A percentile compares a stretch with the other conserved stretches of the same genome.
These are phyloP conservation scores for Debaryomyces coudertii DNA, from an alignment of 1,139 yeast species.

Conservation along the genomic window DNA sequence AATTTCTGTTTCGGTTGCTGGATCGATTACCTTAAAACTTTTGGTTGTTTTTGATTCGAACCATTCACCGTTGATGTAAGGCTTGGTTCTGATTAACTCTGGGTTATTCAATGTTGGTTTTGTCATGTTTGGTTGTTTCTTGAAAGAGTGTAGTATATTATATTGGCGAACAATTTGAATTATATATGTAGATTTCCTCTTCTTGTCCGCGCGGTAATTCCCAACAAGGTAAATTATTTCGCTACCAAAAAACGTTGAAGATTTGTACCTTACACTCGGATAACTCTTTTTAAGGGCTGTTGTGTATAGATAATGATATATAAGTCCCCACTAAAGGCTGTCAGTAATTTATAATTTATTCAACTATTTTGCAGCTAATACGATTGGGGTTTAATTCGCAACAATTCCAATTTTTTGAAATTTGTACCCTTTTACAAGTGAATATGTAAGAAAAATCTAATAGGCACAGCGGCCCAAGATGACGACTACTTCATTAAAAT, in stretches of 20 bases:
- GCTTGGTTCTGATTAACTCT: conserved; percentile 57
- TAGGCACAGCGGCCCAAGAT: no score
- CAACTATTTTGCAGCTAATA: no score
- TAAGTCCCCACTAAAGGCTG: no score
- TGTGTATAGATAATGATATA: no score
- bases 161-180: background rate
- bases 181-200: background rate
- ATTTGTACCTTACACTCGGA: background rate
- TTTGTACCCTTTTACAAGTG: no score
- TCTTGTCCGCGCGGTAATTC: conserved; percentile 2
- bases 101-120: conserved; percentile 49
- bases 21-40: conserved; percentile 71
- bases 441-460: no score
- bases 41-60: conserved; percentile 49
- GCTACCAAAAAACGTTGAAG: background rate
- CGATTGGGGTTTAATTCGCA: no score
- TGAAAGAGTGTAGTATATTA: background rate
- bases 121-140: conserved; percentile 19
- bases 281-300: background rate
- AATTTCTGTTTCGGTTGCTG: conserved; percentile 67
- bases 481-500: no score
- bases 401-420: no score
- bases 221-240: background rate
- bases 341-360: no score
- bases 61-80: conserved; percentile 78